A percentile compares a stretch with the other conserved stretches of the same genome.
Evolutionary conservation across 2,329 filamentous ascomycete species (phyloP).

Genomic region (Endothia cerciana): DNA sequence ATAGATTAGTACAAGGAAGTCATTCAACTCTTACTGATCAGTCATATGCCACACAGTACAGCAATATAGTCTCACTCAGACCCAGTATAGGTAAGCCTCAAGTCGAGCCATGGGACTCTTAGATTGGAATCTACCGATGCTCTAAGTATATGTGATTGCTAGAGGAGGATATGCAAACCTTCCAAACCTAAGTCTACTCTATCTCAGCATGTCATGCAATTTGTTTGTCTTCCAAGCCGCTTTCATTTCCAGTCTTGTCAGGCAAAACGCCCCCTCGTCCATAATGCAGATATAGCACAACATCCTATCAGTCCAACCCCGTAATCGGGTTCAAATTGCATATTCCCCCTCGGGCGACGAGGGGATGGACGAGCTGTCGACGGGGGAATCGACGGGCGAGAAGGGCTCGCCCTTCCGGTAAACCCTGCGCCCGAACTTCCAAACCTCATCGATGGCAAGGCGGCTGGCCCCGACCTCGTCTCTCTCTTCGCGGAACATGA

Average conservation of each 20-base stretch:
- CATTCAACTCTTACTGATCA: neutral
- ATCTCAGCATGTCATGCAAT: neutral
- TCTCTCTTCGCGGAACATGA: slow-evolving; percentile 65
- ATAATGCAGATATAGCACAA: neutral
- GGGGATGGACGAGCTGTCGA: slow-evolving; percentile 21
- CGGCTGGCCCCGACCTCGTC: slow-evolving; percentile 48
- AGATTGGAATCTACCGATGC: slow-evolving; percentile 2
- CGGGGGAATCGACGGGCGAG: slow-evolving; percentile 26
- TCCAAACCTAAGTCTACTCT: neutral
- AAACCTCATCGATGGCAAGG: slow-evolving; percentile 73
- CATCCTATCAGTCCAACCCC: neutral
- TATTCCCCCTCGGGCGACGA: slow-evolving; percentile 22
- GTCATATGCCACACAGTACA: neutral
- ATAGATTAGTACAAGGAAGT: neutral
- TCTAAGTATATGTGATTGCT: slow-evolving; percentile 8
- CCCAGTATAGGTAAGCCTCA: neutral
- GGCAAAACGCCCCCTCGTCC: neutral
- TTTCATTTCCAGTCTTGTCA: neutral
- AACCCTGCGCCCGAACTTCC: slow-evolving; percentile 73
- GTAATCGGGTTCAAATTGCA: neutral
- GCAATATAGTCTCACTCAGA: neutral
- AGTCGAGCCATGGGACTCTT: too few relatives aligned
- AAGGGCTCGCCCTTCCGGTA: slow-evolving; percentile 35
- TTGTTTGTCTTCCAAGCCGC: neutral
- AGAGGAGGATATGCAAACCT: neutral